Conservation (phyloP, 495 filamentous ascomycete genomes). For the Daldinia bambusicola region DNA sequence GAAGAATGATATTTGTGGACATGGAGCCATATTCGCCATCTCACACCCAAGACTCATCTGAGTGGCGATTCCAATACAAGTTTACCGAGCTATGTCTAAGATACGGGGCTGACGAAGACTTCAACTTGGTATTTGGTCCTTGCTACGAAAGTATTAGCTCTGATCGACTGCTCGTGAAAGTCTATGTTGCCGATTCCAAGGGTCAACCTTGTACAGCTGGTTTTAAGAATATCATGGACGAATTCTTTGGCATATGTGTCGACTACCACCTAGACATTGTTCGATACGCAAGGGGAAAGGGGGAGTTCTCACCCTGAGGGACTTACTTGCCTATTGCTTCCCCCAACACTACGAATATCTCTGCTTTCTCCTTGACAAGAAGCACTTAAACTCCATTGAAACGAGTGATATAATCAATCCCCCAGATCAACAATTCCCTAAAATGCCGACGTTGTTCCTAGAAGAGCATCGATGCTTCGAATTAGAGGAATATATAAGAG, state of each 20-base stretch:
- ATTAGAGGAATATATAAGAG: neutral
- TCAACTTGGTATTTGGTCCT: conserved; percentile 2
- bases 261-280: conserved; percentile 27
- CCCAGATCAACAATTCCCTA: neutral
- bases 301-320: conserved; percentile 16
- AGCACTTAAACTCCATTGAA: neutral
- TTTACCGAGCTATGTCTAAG: neutral
- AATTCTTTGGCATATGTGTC: neutral
- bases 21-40: neutral
- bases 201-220: neutral
- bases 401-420: neutral
- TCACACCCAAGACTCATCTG: neutral
- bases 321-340: conserved; percentile 18
- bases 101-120: neutral
- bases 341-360: conserved; percentile 8
- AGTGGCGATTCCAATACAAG: neutral
- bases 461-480: conserved; percentile 1
- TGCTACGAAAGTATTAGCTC: conserved; percentile 18
- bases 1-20: neutral
- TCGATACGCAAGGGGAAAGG: conserved; percentile 11
- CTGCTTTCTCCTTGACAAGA: conserved; percentile 16
- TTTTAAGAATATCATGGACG: too few species aligned
- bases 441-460: conserved; percentile 15
- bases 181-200: neutral
- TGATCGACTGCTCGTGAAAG: conserved; percentile 10